These are phyloP conservation scores for Mycena citricolor DNA, from an alignment of 1,284 basidiomycete species.

Conservation along the genomic window DNA sequence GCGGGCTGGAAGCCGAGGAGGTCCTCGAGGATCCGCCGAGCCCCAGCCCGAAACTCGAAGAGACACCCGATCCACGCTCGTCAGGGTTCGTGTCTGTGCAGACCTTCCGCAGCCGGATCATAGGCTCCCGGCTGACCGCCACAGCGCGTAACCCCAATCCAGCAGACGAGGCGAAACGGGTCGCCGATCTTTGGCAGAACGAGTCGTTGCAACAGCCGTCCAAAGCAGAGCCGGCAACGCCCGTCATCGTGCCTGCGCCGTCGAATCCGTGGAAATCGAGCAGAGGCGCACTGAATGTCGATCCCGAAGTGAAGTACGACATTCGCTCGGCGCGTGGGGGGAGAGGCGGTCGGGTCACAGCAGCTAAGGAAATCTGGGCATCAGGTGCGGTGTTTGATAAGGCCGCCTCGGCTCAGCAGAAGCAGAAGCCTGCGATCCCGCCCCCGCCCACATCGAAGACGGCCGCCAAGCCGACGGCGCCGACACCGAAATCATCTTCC, in stretches of 20 bases:
- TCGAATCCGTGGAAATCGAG: constrained; percentile 14
- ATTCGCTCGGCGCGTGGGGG: constrained; percentile 77
- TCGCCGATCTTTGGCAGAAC: constrained; percentile 40
- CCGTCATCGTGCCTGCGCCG: constrained; percentile 17
- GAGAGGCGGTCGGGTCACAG: constrained; percentile 69
- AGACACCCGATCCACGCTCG: constrained; percentile 62
- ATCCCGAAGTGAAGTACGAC: constrained; percentile 65
- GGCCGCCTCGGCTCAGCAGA: constrained; percentile 7
- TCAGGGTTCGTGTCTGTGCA: constrained; percentile 71
- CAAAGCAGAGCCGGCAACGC: constrained; percentile 17
- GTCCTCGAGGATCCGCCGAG: constrained; percentile 30
- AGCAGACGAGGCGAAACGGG: constrained; percentile 35
- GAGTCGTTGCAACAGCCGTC: constrained; percentile 9
- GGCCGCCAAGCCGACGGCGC: constrained; percentile 25
- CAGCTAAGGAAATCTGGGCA: constrained; percentile 75
- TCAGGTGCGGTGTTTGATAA: constrained; percentile 34
- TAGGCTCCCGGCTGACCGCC: too few relatives aligned
- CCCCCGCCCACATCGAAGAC: constrained; percentile 19
- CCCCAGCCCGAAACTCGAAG: constrained; percentile 14
- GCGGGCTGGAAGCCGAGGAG: constrained; percentile 53
- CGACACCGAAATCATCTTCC: too few relatives aligned
- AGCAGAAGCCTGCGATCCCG: constrained; percentile 8
- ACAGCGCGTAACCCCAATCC: constrained; percentile 24
- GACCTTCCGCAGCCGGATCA: constrained; percentile 39
- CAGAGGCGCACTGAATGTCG: constrained; percentile 23